Base-by-base conservation (phyloP, 148 eudicot genomes). In the Fallopia convolvulus region DNA sequence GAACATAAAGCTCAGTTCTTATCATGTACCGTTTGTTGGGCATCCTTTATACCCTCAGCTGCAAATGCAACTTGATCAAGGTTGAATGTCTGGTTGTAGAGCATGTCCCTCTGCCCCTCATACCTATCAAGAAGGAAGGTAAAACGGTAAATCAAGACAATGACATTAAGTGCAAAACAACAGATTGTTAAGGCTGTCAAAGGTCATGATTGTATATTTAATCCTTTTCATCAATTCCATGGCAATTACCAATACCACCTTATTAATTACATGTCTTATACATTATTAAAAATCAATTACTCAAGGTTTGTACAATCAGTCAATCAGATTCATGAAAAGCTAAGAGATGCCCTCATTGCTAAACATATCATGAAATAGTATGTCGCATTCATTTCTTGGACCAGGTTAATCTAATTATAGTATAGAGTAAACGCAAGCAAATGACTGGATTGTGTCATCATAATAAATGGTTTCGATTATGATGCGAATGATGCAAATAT, bases 51-150 rank as follows among this genome's bases (percentile, higher is more conserved):
- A 55, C 92, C 99, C 84, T 95, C 99, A 48, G 97, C 80, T 77
- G 99, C 99, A 86, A 91, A 95, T 80, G 97, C 72, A 77, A 91
- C 99, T 89, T 92, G 97, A 65, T 95, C 99, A 56, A 95, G 91
- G 81, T 92, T 95, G 84, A 88, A 95, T n/a, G 99, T 91, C 78
- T 92, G 99, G 82, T 90, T 95, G 87, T 91, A 92, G 18, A 95
- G 94, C 97, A 91, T 95, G 78, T 95, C 97, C 77, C 99, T 97
- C 81, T 95, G 99, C 80, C 91, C 93, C 83, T 95, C 99, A 78
- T 95, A 92, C 93, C 99, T 95, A 87, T 66, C 61, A 77, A 77
- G 72, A 76, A 20, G n/a, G 8, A 46, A 36, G 13, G 33, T 41
- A 39, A 40, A 65, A 12, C 58, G 12, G 10, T 32, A 70, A 49